These are phyloP conservation scores for Leptodermis oblonga DNA, from an alignment of 257 asterid species.

Conservation along the genomic window DNA sequence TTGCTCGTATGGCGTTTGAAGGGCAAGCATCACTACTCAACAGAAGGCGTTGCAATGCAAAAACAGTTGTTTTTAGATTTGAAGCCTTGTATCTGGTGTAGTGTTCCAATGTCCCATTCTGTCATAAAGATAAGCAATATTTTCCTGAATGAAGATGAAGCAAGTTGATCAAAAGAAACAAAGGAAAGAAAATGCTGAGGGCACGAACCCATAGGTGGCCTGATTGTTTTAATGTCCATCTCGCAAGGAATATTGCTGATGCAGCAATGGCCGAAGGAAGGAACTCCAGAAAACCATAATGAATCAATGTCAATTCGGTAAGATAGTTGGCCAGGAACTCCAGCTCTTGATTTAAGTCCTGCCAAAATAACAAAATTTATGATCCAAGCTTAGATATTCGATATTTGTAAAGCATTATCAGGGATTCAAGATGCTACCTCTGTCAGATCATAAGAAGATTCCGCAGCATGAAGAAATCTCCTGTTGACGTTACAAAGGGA, in stretches of 20 bases:
- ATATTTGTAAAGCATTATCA: neutral
- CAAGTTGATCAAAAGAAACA: neutral
- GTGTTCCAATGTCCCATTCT: conserved; percentile 32
- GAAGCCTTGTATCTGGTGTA: conserved; percentile 34
- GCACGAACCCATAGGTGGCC: conserved; percentile 80
- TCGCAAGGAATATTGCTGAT: conserved; percentile 41
- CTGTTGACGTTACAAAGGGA: neutral
- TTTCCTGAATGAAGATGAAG: neutral
- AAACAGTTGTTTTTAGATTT: conserved; percentile 39
- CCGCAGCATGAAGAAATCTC: conserved; percentile 4
- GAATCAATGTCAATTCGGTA: conserved; percentile 66
- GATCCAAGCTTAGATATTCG: neutral
- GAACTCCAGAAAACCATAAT: conserved; percentile 65
- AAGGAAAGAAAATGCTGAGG: conserved; percentile 13
- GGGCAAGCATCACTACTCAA: conserved; percentile 35
- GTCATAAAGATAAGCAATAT: conserved; percentile 18
- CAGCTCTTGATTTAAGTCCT: conserved; percentile 52
- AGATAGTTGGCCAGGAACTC: conserved; percentile 83
- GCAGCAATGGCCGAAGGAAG: conserved; percentile 88
- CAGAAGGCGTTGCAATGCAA: conserved; percentile 61
- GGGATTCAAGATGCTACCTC: conserved; percentile 6
- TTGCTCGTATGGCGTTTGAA: conserved; percentile 56
- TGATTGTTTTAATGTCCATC: conserved; percentile 57
- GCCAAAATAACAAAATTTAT: neutral
- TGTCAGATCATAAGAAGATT: neutral